These are phyloP conservation scores for Xylaria sp. DNA, from an alignment of 495 filamentous ascomycete genomes.

Conservation along the genomic window DNA sequence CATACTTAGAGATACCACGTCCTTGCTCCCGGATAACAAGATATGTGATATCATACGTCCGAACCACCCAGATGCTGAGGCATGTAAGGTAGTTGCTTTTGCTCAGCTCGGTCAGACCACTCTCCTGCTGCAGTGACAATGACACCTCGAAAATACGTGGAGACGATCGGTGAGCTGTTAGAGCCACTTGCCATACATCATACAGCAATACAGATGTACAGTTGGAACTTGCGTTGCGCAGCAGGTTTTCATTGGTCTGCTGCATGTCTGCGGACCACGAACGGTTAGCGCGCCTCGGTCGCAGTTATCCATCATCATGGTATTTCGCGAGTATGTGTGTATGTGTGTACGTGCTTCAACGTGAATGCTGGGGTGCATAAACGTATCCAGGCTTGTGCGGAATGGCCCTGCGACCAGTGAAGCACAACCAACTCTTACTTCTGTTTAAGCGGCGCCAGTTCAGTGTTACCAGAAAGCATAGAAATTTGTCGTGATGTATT, in stretches of 20 bases:
- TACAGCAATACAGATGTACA: not conserved
- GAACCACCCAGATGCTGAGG: not conserved
- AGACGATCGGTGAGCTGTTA: slow-evolving; percentile 11
- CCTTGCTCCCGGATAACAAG: not conserved
- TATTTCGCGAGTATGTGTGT: slow-evolving; percentile 17
- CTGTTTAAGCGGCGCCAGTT: too few species aligned
- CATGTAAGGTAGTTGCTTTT: slow-evolving; percentile 14
- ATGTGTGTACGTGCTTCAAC: not conserved
- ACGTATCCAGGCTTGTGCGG: slow-evolving; percentile 1
- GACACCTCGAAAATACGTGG: not conserved
- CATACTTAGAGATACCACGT: too few species aligned
- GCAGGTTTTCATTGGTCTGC: slow-evolving; percentile 16
- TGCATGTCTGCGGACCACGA: slow-evolving; percentile 1
- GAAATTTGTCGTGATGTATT: not conserved
- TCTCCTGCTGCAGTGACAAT: not conserved
- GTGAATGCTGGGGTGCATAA: slow-evolving; percentile 22
- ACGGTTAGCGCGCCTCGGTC: slow-evolving; percentile 1
- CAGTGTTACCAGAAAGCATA: not conserved
- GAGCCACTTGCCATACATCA: slow-evolving; percentile 9
- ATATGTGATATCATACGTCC: slow-evolving; percentile 11
- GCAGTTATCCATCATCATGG: slow-evolving; percentile 22
- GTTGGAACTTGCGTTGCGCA: not conserved
- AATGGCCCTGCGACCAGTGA: not conserved
- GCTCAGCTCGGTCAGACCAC: slow-evolving; percentile 8
- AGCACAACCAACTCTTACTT: not conserved